These are phyloP conservation scores for Colletotrichum lindemuthianum DNA, from an alignment of 2,329 filamentous ascomycete species.

Conservation along the genomic window DNA sequence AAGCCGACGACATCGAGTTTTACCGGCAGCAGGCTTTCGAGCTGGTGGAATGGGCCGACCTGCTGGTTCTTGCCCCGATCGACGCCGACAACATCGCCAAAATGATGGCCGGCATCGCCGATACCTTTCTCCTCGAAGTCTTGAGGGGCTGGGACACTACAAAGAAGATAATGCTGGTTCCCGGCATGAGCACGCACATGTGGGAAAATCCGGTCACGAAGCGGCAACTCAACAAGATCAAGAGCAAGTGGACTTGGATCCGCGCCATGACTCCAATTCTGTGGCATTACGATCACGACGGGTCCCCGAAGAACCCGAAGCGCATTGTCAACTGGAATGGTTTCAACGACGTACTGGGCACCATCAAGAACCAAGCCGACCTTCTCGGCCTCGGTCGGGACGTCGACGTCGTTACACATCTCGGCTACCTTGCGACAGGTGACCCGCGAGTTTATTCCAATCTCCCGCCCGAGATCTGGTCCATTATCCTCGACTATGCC, in stretches of 20 bases:
- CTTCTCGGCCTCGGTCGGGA: slow-evolving; percentile 79
- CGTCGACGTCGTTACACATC: slow-evolving; percentile 64
- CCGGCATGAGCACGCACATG: slow-evolving; percentile 88
- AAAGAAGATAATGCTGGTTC: slow-evolving; percentile 86
- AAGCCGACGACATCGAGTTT: slow-evolving; percentile 61
- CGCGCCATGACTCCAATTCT: slow-evolving; percentile 82
- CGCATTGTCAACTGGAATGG: slow-evolving; percentile 69
- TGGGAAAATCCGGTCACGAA: slow-evolving; percentile 92
- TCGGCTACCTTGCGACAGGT: slow-evolving; percentile 47
- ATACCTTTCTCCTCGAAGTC: slow-evolving; percentile 82
- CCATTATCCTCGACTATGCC: slow-evolving; percentile 83
- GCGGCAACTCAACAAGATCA: slow-evolving; percentile 85
- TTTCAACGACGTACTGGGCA: slow-evolving; percentile 77
- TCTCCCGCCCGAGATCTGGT: slow-evolving; percentile 89
- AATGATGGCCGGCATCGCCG: slow-evolving; percentile 87
- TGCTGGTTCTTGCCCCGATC: slow-evolving; percentile 85
- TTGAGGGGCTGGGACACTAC: slow-evolving; percentile 87
- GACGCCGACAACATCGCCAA: slow-evolving; percentile 86
- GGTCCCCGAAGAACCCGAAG: slow-evolving; percentile 56
- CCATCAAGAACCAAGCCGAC: slow-evolving; percentile 81
- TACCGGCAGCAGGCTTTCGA: slow-evolving; percentile 67
- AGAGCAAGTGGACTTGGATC: slow-evolving; percentile 88
- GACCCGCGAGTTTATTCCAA: slow-evolving; percentile 51
- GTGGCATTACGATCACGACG: slow-evolving; percentile 84
- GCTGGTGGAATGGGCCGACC: slow-evolving; percentile 86